Evolutionary conservation across 176 grass and related monocot genomes (phyloP).

Genomic region (Lolium perenne): DNA sequence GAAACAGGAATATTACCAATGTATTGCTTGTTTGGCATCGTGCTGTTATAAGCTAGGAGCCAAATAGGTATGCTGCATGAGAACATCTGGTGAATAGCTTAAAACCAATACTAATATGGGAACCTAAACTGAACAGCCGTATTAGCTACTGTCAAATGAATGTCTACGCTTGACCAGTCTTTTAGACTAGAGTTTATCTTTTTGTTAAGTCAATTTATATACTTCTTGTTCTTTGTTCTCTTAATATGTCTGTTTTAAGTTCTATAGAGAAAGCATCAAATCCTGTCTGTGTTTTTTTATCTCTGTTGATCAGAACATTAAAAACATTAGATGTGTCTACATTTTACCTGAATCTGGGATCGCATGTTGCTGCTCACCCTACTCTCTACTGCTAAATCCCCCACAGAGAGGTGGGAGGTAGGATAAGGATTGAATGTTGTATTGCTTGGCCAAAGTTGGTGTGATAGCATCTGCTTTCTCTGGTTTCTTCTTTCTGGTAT

Average conservation of each 20-base stretch:
- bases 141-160: neutral
- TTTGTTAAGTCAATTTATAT: no score
- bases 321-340: neutral
- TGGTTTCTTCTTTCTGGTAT: neutral
- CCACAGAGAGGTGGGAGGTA: neutral
- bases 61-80: neutral
- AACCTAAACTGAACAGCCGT: neutral
- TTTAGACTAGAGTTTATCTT: no score
- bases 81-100: neutral
- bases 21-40: neutral
- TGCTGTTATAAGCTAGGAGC: neutral
- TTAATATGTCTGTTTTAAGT: neutral
- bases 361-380: no score
- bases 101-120: neutral
- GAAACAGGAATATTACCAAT: no score
- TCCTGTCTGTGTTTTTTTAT: neutral
- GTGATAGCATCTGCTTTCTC: neutral
- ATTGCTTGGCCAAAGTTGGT: neutral
- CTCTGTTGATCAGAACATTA: no score
- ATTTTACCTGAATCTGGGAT: neutral
- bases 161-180: neutral
- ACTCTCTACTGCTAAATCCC: neutral
- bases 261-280: neutral
- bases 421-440: neutral
- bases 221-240: neutral